Evolutionary conservation across 495 filamentous ascomycete genomes (phyloP).

Genomic region (Penicillium daleae): DNA sequence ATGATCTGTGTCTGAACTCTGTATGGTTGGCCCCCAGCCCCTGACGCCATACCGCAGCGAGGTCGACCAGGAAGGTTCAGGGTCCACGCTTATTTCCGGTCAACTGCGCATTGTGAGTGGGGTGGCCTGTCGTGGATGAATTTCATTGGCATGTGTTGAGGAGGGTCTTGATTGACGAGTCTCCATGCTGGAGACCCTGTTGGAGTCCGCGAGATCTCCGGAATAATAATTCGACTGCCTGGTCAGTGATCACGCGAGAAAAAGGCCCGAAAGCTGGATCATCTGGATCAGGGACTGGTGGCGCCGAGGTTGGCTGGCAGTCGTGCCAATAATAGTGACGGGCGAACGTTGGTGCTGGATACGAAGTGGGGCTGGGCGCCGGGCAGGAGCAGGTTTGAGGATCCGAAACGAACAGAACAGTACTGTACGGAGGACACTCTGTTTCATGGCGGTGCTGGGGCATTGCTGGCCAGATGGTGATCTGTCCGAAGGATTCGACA

Average conservation of each 20-base stretch:
- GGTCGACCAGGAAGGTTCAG: neutral
- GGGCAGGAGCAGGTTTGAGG: neutral
- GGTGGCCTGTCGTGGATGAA: neutral
- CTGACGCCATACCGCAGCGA: neutral
- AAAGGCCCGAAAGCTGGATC: neutral
- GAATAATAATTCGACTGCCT: neutral
- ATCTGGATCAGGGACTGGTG: neutral
- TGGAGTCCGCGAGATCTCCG: neutral
- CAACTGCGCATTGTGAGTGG: neutral
- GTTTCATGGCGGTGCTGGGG: too few relatives aligned
- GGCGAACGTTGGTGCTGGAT: neutral
- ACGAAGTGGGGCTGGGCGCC: neutral
- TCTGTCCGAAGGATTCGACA: neutral
- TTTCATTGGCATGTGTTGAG: neutral
- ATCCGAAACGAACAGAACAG: neutral
- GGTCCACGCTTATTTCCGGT: neutral
- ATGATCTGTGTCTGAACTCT: neutral
- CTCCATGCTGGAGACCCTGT: too few relatives aligned
- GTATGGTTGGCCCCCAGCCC: neutral
- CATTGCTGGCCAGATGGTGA: neutral
- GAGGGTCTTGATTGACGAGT: too few relatives aligned
- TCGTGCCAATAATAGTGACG: conserved; percentile 2
- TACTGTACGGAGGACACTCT: too few relatives aligned
- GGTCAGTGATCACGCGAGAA: conserved; percentile 6
- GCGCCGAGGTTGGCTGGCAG: neutral